These are phyloP conservation scores for Cornus suecica DNA, from an alignment of 148 eudicot genomes.

Conservation along the genomic window DNA sequence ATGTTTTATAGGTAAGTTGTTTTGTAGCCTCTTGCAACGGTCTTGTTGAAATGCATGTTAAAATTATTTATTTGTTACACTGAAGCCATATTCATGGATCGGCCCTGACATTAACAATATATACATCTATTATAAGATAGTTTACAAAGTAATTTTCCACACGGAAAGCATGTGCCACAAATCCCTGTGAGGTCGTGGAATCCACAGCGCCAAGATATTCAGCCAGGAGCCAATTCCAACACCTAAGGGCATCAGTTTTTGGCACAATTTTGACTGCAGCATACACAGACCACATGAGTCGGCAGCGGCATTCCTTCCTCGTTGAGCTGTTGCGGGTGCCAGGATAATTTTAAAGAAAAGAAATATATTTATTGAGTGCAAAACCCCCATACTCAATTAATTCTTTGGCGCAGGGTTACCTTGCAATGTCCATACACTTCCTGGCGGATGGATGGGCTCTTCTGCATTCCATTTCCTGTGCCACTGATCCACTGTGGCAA, in stretches of 20 bases:
- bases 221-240: neutral
- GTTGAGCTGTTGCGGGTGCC: conserved; percentile 22
- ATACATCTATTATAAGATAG: neutral
- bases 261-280: neutral
- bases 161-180: neutral
- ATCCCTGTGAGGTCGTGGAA: conserved; percentile 6
- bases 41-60: neutral
- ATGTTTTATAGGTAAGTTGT: neutral
- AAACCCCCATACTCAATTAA: conserved; percentile 59
- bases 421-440: conserved; percentile 34
- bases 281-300: conserved; percentile 7
- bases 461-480: conserved; percentile 49
- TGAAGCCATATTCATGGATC: conserved; percentile 8
- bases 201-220: conserved; percentile 6
- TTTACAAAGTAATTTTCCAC: neutral
- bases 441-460: conserved; percentile 56
- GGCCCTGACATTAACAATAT: neutral
- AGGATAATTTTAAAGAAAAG: conserved; percentile 24
- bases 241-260: neutral
- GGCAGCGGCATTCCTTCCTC: conserved; percentile 17
- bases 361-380: conserved; percentile 34
- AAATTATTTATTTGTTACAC: neutral
- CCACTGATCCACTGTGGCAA: conserved; percentile 51
- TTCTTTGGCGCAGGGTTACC: conserved; percentile 86
- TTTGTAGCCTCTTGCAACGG: conserved; percentile 2